Percentiles rank a stretch among this genome's conserved stretches.
Conservation (phyloP, 1,284 basidiomycete species). For the Trichosporon ovoides region DNA sequence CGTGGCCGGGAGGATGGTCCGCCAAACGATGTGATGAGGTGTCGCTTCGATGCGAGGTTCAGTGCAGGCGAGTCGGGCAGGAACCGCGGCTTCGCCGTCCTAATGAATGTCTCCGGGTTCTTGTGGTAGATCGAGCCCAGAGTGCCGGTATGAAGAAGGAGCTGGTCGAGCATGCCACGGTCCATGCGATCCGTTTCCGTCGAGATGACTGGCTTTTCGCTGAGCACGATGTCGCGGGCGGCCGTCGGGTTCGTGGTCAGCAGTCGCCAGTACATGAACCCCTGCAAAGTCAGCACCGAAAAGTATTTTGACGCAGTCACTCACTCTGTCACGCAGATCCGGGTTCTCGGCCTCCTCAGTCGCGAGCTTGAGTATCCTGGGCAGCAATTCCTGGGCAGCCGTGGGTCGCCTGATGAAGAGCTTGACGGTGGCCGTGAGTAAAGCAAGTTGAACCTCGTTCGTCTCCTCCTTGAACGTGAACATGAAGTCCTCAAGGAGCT, state of each 20-base stretch:
- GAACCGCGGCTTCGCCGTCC: constrained; percentile 46
- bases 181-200: constrained; percentile 98
- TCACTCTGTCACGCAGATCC: constrained; percentile 74
- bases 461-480: constrained; percentile 91
- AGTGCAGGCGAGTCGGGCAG: constrained; percentile 47
- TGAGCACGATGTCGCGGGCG: constrained; percentile 85
- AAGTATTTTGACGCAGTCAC: constrained; percentile 9
- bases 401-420: constrained; percentile 93
- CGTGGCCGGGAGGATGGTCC: constrained; percentile 9
- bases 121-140: constrained; percentile 50
- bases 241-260: constrained; percentile 87
- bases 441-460: constrained; percentile 88
- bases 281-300: constrained; percentile 25
- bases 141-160: constrained; percentile 48
- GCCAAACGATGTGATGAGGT: constrained; percentile 34
- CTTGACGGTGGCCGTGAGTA: constrained; percentile 93
- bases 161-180: constrained; percentile 78
- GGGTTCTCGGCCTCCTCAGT: constrained; percentile 97
- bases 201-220: constrained; percentile 93
- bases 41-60: constrained; percentile 47
- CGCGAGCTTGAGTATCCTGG: constrained; percentile 82
- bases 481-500: constrained; percentile 82
- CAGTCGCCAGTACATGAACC: constrained; percentile 99
- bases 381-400: constrained; percentile 80
- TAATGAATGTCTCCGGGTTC: constrained; percentile 49